A percentile compares a stretch with the other conserved stretches of the same genome.
Evolutionary conservation across 306 rosid genomes (phyloP).

Genomic region (Malus asiatica): DNA sequence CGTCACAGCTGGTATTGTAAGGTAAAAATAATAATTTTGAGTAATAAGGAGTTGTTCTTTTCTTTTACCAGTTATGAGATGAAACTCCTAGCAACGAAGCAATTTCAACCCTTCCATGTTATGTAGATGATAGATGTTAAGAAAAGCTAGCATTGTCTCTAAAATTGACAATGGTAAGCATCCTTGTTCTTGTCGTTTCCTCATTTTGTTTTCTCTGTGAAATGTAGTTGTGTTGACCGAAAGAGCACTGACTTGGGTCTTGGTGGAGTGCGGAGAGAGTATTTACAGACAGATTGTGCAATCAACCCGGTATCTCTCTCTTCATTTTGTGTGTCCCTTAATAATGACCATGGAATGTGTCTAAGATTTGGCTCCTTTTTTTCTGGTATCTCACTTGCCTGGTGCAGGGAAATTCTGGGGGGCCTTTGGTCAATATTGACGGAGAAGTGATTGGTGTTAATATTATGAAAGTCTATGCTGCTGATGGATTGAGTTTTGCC

Average conservation of each 20-base stretch:
- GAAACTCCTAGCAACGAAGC: not conserved
- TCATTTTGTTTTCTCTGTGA: not conserved
- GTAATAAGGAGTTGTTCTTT: not conserved
- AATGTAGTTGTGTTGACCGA: conserved; percentile 71
- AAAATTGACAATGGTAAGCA: not conserved
- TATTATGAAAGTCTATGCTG: conserved; percentile 61
- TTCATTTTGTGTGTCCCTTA: not conserved
- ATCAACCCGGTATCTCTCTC: conserved; percentile 47
- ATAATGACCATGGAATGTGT: not conserved
- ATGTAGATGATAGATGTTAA: too few species aligned
- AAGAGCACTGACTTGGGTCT: conserved; percentile 92
- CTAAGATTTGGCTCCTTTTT: not conserved
- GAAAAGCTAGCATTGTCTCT: not conserved
- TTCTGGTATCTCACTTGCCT: not conserved
- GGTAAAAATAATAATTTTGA: conserved; percentile 25
- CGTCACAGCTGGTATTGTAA: conserved; percentile 87
- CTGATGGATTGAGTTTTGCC: conserved; percentile 85
- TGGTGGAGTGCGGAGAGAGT: conserved; percentile 67
- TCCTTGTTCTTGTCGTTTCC: not conserved
- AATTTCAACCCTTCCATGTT: not conserved
- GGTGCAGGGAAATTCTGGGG: conserved; percentile 90
- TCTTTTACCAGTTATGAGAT: not conserved
- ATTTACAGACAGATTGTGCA: conserved; percentile 81
- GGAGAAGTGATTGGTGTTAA: conserved; percentile 89
- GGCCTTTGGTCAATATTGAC: conserved; percentile 82